These are phyloP conservation scores for Metroxylon sagu DNA, from an alignment of 176 grass and related monocot genomes.

Conservation along the genomic window DNA sequence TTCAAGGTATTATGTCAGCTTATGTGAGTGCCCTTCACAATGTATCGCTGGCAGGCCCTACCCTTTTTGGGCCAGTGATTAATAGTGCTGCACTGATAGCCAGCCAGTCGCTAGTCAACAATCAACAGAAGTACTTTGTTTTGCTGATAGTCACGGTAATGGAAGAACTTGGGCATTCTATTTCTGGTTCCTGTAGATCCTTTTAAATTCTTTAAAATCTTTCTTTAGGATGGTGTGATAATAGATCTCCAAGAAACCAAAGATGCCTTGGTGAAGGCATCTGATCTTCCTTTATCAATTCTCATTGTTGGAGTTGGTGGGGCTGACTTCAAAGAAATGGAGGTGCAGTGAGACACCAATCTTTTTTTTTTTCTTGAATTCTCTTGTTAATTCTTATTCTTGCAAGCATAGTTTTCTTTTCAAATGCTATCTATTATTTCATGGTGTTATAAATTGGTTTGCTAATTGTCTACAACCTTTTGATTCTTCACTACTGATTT, in stretches of 20 bases:
- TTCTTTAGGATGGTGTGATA: conserved; percentile 86
- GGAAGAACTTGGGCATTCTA: conserved; percentile 10
- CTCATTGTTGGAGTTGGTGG: conserved; percentile 90
- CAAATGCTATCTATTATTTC: too few relatives aligned
- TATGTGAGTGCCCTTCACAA: conserved; percentile 89
- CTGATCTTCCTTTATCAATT: conserved; percentile 92
- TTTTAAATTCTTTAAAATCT: conserved; percentile 25
- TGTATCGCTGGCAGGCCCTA: conserved; percentile 95
- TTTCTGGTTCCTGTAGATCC: background rate
- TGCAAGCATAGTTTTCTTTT: background rate
- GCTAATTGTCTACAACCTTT: too few relatives aligned
- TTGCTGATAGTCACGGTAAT: conserved; percentile 79
- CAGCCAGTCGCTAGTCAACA: conserved; percentile 61
- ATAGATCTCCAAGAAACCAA: conserved; percentile 98
- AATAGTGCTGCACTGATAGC: conserved; percentile 71
- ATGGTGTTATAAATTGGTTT: too few relatives aligned
- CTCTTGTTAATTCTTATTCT: background rate
- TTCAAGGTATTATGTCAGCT: conserved; percentile 98
- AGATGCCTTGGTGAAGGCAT: conserved; percentile 84
- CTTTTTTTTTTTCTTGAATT: background rate
- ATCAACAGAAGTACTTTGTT: conserved; percentile 76
- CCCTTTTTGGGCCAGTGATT: conserved; percentile 83
- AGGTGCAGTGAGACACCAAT: conserved; percentile 35
- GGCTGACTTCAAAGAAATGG: conserved; percentile 98
- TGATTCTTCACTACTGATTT: too few relatives aligned